These are phyloP conservation scores for Globisporangium mamillatum DNA, from an alignment of 352 stramenopile genomes.

Conservation along the genomic window DNA sequence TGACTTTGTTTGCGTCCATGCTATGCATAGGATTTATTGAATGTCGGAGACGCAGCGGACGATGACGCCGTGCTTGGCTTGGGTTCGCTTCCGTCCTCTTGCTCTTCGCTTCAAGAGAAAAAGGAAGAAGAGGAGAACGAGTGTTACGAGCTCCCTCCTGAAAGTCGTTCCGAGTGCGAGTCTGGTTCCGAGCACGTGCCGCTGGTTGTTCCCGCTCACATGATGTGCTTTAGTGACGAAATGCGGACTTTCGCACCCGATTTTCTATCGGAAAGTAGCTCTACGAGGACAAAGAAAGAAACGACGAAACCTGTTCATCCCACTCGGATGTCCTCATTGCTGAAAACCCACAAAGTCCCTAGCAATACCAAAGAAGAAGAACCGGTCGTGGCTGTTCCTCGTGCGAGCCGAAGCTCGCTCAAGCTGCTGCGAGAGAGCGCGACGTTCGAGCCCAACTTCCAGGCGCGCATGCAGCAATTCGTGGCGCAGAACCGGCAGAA, in stretches of 20 bases:
- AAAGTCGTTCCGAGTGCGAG: not conserved
- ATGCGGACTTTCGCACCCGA: slow-evolving; percentile 14
- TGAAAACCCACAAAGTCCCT: not conserved
- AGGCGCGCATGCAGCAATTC: slow-evolving; percentile 54
- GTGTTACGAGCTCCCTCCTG: not conserved
- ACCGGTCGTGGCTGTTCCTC: not conserved
- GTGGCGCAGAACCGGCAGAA: slow-evolving; percentile 35
- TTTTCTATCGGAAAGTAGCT: not conserved
- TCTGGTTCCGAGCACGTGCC: not conserved
- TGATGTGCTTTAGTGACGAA: slow-evolving; percentile 21
- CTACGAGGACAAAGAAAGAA: not conserved
- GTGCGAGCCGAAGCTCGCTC: slow-evolving; percentile 28
- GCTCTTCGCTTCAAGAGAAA: not conserved
- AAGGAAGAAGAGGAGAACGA: not conserved
- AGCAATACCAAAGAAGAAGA: not conserved
- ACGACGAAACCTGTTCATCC: not conserved
- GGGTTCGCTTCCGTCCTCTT: not conserved
- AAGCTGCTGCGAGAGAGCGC: slow-evolving; percentile 40
- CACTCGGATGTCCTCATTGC: not conserved
- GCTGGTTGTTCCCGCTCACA: not conserved
- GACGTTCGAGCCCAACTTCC: slow-evolving; percentile 62
- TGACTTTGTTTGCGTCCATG: not conserved
- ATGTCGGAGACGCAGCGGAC: not conserved
- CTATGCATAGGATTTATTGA: slow-evolving; percentile 6
- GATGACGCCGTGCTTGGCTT: not conserved